Evolutionary conservation across 2,329 filamentous ascomycete species (phyloP).

Genomic region (Hypoxylon sp.): DNA sequence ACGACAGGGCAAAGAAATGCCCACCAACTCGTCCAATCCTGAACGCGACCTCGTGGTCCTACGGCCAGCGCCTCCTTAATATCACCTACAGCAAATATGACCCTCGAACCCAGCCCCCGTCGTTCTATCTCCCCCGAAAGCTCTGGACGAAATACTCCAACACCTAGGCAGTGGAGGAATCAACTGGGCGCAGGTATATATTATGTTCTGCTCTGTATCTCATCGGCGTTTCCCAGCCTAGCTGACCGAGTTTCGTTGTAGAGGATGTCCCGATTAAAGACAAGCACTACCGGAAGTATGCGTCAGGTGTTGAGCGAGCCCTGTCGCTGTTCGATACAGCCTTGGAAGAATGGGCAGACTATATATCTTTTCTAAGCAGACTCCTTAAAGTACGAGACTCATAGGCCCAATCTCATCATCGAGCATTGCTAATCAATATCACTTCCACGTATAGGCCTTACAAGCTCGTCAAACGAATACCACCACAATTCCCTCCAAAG

Average conservation of each 20-base stretch:
- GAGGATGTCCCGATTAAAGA: slow-evolving; percentile 70
- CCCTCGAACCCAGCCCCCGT: slow-evolving; percentile 70
- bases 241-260: slow-evolving; percentile 47
- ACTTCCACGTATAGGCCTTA: slow-evolving; percentile 71
- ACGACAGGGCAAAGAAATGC: slow-evolving; percentile 48
- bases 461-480: slow-evolving; percentile 84
- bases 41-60: slow-evolving; percentile 45
- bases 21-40: slow-evolving; percentile 35
- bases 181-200: slow-evolving; percentile 79
- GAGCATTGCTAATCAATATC: slow-evolving; percentile 49
- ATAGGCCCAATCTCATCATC: background rate
- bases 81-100: slow-evolving; percentile 61
- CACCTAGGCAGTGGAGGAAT: slow-evolving; percentile 80
- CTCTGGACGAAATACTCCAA: slow-evolving; percentile 84
- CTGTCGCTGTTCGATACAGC: slow-evolving; percentile 91
- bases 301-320: slow-evolving; percentile 85
- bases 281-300: slow-evolving; percentile 87
- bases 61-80: slow-evolving; percentile 45
- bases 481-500: slow-evolving; percentile 82
- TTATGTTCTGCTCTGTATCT: slow-evolving; percentile 21
- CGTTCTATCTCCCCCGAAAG: slow-evolving; percentile 80
- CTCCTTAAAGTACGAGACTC: slow-evolving; percentile 80
- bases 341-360: slow-evolving; percentile 98
- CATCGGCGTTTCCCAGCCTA: slow-evolving; percentile 8
- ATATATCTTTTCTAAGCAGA: slow-evolving; percentile 94